Conservation (phyloP, 139 green algal genomes). For the Yamagishiella unicocca region DNA sequence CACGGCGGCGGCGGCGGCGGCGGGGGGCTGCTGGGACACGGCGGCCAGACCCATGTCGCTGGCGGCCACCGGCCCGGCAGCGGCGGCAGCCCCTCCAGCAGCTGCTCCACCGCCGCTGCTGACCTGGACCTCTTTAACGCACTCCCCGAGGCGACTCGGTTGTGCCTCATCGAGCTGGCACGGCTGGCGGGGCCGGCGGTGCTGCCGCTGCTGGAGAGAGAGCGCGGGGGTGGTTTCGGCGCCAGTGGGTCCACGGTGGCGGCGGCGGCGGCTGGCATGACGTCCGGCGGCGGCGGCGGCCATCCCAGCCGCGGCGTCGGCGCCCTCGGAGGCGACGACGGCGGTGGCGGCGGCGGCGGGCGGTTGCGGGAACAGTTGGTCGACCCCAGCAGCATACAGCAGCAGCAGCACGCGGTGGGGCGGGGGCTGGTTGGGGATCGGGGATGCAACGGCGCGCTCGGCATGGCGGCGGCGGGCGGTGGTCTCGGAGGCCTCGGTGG, state of each 20-base stretch:
- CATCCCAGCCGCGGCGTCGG: too few species aligned
- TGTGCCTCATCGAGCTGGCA: constrained; percentile 42
- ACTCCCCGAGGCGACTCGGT: constrained; percentile 22
- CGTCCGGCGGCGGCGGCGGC: too few species aligned
- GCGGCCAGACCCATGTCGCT: too few species aligned
- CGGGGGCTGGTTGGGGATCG: background rate
- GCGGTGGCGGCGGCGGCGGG: background rate
- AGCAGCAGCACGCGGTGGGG: background rate
- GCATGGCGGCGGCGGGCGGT: background rate
- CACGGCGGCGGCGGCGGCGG: background rate
- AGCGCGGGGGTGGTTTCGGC: background rate
- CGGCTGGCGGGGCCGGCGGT: background rate
- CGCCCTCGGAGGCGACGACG: background rate
- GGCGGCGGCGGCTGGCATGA: background rate
- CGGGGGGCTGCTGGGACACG: background rate
- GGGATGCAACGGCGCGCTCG: background rate
- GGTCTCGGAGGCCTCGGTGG: background rate
- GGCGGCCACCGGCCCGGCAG: background rate
- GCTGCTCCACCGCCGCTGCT: background rate
- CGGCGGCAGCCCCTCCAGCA: background rate
- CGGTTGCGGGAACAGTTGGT: background rate
- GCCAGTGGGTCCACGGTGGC: background rate
- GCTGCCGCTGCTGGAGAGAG: background rate
- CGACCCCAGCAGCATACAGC: background rate
- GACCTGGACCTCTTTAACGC: constrained; percentile 17